These are phyloP conservation scores for Epichloe elymi DNA, from an alignment of 2,329 filamentous ascomycete genomes.

Conservation along the genomic window DNA sequence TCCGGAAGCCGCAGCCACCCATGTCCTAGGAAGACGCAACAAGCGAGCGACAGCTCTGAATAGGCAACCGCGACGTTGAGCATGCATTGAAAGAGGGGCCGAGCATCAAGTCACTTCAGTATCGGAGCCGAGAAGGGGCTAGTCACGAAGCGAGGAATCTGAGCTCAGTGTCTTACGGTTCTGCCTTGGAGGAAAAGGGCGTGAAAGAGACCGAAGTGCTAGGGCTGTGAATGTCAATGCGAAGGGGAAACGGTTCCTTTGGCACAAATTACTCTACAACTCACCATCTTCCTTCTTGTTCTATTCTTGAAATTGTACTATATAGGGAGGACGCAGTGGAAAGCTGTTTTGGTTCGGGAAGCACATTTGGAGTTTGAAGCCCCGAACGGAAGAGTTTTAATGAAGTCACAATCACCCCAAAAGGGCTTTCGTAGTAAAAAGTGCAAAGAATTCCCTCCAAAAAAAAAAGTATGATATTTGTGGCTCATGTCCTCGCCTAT, in stretches of 20 bases:
- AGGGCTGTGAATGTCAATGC: background rate
- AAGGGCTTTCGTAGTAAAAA: too few species aligned
- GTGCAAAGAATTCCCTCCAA: too few species aligned
- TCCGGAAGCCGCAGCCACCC: conserved; percentile 20
- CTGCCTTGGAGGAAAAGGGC: too few species aligned
- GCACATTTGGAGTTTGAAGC: background rate
- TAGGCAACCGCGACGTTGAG: background rate
- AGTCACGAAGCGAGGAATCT: too few species aligned
- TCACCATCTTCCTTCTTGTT: too few species aligned
- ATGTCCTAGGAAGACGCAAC: conserved; percentile 9
- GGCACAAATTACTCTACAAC: too few species aligned
- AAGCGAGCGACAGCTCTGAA: background rate
- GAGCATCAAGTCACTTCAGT: too few species aligned
- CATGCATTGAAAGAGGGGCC: too few species aligned
- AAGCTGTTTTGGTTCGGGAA: background rate
- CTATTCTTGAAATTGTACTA: background rate
- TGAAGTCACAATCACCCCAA: background rate
- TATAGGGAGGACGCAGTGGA: background rate
- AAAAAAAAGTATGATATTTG: background rate
- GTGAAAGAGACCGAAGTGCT: too few species aligned
- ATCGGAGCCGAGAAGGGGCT: too few species aligned
- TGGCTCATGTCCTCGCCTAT: background rate
- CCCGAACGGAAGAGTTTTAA: background rate
- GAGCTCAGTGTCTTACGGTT: too few species aligned
- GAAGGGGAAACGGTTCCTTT: background rate